A percentile compares a stretch with the other conserved stretches of the same genome.
These are phyloP conservation scores for Plasmodium inui DNA, from an alignment of 169 alveolate genomes.

Conservation along the genomic window DNA sequence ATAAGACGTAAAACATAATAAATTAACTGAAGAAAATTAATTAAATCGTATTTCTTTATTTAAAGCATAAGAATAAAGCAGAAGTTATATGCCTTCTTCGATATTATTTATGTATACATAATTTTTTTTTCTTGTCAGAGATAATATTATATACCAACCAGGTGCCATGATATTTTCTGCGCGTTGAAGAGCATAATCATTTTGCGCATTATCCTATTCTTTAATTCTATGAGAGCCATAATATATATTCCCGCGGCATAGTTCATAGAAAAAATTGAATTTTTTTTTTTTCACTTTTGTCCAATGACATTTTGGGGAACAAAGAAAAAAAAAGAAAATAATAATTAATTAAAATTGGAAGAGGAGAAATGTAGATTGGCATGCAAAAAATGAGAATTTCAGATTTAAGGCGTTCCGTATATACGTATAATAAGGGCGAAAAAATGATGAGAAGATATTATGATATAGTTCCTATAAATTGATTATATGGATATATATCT, in stretches of 20 bases:
- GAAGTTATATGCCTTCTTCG: background rate
- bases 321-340: background rate
- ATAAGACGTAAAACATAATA: background rate
- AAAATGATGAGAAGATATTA: background rate
- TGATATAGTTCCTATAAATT: background rate
- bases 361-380: slow-evolving; percentile 3
- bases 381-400: background rate
- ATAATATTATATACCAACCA: background rate
- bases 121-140: background rate
- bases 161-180: background rate
- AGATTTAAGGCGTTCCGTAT: background rate
- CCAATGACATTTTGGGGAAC: background rate
- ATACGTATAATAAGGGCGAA: background rate
- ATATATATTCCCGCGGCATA: background rate
- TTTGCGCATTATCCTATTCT: background rate
- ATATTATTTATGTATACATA: background rate
- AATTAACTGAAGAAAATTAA: background rate
- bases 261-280: background rate
- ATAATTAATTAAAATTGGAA: background rate
- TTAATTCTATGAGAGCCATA: background rate
- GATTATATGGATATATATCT: background rate
- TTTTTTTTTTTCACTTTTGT: background rate
- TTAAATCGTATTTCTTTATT: background rate
- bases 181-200: background rate
- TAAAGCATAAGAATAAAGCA: background rate